Percentiles rank a stretch among this genome's conserved stretches.
Evolutionary conservation across 2,329 filamentous ascomycete species (phyloP).

Genomic region (Scedosporium aurantiacum): DNA sequence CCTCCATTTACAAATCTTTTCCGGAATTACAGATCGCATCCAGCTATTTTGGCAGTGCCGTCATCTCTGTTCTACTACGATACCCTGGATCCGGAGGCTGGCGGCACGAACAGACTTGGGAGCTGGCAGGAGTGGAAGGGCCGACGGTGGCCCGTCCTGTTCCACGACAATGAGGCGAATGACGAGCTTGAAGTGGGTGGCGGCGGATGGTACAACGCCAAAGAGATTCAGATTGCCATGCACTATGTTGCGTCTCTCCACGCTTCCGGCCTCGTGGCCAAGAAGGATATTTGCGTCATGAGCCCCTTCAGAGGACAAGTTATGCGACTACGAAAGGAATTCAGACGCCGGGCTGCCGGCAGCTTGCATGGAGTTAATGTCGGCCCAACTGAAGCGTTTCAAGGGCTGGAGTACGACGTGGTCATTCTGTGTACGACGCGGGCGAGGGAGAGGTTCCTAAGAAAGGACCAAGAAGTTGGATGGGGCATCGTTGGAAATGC

Average conservation of each 20-base stretch:
- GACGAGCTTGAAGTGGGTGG: conserved; percentile 59
- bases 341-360: conserved; percentile 87
- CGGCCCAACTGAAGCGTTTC: conserved; percentile 95
- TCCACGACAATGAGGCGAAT: conserved; percentile 96
- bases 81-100: conserved; percentile 74
- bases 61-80: conserved; percentile 99
- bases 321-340: conserved; percentile 98
- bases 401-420: conserved; percentile 97
- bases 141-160: conserved; percentile 59
- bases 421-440: conserved; percentile 71
- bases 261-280: conserved; percentile 98
- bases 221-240: conserved; percentile 55
- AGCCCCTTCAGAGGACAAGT: conserved; percentile 96
- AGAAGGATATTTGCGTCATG: conserved; percentile 89
- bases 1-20: conserved; percentile 3
- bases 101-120: conserved; percentile 57
- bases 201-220: conserved; percentile 5
- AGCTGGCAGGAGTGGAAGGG: not conserved
- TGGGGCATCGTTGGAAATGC: conserved; percentile 95
- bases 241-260: conserved; percentile 90
- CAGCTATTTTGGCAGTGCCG: conserved; percentile 90
- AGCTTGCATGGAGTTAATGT: conserved; percentile 98
- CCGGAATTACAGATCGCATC: conserved; percentile 62
- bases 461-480: conserved; percentile 92
- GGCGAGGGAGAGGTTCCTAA: conserved; percentile 55